Base-by-base conservation (phyloP, 2,329 filamentous ascomycete genomes). In the Colletotrichum destructivum region DNA sequence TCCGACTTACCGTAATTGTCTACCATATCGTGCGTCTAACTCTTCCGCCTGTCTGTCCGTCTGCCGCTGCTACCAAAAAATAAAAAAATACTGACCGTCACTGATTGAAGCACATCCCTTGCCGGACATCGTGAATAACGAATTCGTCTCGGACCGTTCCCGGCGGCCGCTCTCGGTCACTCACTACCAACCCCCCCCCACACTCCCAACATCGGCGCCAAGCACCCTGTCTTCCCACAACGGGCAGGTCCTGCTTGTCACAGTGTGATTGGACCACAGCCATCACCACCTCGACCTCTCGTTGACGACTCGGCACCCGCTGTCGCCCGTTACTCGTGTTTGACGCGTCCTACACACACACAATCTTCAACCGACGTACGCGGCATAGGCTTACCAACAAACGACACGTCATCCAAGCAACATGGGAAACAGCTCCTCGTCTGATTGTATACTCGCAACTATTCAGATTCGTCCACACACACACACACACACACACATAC, bases 381-480 rank as follows among this genome's bases (percentile, higher is more conserved):
- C 35, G 35, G 18, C 21, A 8, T 56, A 18, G 8, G 54, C 2
- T 40, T 12, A 40, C 12, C n/a, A 56, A 55, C 12, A 6, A 56
- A 55, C 52, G 2, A 38, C 4, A 55, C 52, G 52, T 55, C 31
- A 21, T 21, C 18, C 15, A 38, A 18, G 15, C 52, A 55, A n/a
- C 31, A 55, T 11, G 5, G 18, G 9, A 38, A 38, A 55, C 35
- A 38, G 9, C 52, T 57, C 5, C 35, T 44, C 18, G 59, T 52
- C 23, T 12, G 21, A 56, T 35, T 71, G 46, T 68, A 52, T 57
- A 56, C 68, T 57, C 38, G 38, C 51, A 52, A 59, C 44, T 62
- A 68, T 62, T 59, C 64, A 68, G 57, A 31, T 40, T 63, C 35
- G 3, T 23, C 35, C 35, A 38, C 35, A 38, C 9, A 11, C 35